phyloP scores from a whole-genome alignment of 805 yeast species.

The Ogataea wickerhamii region DNA sequence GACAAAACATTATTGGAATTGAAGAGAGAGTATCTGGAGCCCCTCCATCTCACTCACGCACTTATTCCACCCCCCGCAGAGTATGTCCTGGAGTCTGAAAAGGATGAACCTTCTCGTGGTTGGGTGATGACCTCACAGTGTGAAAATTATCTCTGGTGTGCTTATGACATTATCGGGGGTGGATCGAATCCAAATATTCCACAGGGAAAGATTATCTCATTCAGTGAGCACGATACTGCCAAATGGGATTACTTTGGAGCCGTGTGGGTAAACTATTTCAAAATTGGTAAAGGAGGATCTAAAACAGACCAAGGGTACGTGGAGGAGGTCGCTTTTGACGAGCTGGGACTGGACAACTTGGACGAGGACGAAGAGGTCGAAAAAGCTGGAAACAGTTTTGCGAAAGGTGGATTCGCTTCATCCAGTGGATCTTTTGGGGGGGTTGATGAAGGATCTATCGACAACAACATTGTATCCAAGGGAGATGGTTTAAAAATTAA shows the following conservation, averaged over 20 bases:
- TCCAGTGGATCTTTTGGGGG: slow-evolving; percentile 9
- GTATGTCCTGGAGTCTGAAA: slow-evolving; percentile 20
- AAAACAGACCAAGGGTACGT: slow-evolving; percentile 26
- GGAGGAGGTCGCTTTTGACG: slow-evolving; percentile 32
- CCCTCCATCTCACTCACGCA: slow-evolving; percentile 42
- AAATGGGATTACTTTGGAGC: slow-evolving; percentile 45
- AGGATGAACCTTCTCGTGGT: slow-evolving; percentile 47
- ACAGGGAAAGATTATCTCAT: slow-evolving; percentile 44
- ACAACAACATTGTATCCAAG: slow-evolving; percentile 3
- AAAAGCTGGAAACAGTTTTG: slow-evolving; percentile 6
- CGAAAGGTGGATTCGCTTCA: slow-evolving; percentile 26
- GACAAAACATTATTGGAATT: slow-evolving; percentile 29
- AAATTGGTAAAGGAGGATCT: slow-evolving; percentile 20
- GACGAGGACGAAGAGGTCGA: slow-evolving; percentile 8
- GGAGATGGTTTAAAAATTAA: neutral
- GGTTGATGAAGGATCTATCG: neutral
- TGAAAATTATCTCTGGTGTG: slow-evolving; percentile 58
- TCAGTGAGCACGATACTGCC: slow-evolving; percentile 26
- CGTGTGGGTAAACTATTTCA: slow-evolving; percentile 48
- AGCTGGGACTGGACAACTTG: slow-evolving; percentile 25
- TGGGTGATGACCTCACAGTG: slow-evolving; percentile 57
- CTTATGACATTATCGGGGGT: slow-evolving; percentile 54
- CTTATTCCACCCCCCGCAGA: slow-evolving; percentile 52
- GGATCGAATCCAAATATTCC: slow-evolving; percentile 36
- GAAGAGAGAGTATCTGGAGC: slow-evolving; percentile 36